These are phyloP conservation scores for Penicillium sp. DNA, from an alignment of 2,329 filamentous ascomycete genomes.

Conservation along the genomic window DNA sequence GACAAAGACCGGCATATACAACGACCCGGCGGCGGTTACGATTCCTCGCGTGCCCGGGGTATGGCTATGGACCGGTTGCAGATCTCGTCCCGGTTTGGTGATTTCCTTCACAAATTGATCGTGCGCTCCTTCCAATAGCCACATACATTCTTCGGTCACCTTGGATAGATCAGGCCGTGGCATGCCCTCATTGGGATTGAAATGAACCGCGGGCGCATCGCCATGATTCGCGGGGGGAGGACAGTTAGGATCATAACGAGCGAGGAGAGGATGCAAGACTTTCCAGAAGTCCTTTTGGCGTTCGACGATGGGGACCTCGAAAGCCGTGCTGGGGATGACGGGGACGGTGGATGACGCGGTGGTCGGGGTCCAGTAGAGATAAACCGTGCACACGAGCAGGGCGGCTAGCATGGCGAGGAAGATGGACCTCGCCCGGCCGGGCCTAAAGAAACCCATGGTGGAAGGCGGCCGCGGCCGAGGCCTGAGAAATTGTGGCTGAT, in stretches of 20 bases:
- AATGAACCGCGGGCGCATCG: conserved; percentile 24
- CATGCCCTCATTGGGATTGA: conserved; percentile 26
- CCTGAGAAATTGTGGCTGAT: not conserved
- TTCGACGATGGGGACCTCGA: conserved; percentile 32
- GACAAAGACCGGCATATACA: conserved; percentile 48
- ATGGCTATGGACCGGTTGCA: conserved; percentile 35
- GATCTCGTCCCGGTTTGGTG: conserved; percentile 21
- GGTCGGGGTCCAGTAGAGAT: conserved; percentile 35
- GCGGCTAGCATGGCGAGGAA: conserved; percentile 27
- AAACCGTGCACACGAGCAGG: conserved; percentile 32
- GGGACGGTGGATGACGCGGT: conserved; percentile 27
- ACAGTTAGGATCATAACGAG: conserved; percentile 30
- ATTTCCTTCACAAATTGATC: conserved; percentile 38
- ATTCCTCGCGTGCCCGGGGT: conserved; percentile 44
- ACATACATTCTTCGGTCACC: conserved; percentile 31
- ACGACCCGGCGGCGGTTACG: conserved; percentile 48
- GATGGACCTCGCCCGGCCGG: conserved; percentile 27
- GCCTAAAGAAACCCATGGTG: conserved; percentile 27
- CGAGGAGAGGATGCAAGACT: conserved; percentile 31
- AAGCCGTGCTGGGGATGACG: conserved; percentile 30
- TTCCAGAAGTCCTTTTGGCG: conserved; percentile 39
- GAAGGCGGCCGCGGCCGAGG: not conserved
- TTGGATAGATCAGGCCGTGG: conserved; percentile 36
- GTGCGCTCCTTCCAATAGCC: conserved; percentile 39
- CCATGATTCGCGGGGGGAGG: conserved; percentile 26